Percentiles rank a stretch among this genome's conserved stretches.
Evolutionary conservation across 2,329 filamentous ascomycete species (phyloP).

Genomic region (Pseudopyrenochaeta lycopersici): DNA sequence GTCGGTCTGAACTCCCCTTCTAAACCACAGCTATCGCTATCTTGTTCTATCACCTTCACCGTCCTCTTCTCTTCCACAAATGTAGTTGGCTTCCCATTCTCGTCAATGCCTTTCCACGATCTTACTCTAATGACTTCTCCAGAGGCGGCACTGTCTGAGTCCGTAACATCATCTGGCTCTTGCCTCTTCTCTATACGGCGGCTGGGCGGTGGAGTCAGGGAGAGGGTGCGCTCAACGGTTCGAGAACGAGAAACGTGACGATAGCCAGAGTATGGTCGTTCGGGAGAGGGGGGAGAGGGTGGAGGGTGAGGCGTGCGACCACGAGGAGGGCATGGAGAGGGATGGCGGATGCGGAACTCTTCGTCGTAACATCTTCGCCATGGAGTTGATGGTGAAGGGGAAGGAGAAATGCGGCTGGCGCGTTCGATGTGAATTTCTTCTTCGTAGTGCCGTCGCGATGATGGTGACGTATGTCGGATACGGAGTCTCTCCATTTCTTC

Average conservation of each 20-base stretch:
- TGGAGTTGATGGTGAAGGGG: slow-evolving; percentile 9
- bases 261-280: slow-evolving; percentile 14
- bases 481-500: slow-evolving; percentile 28
- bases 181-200: slow-evolving; percentile 12
- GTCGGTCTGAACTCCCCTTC: slow-evolving; percentile 1
- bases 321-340: slow-evolving; percentile 17
- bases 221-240: slow-evolving; percentile 8
- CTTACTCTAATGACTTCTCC: slow-evolving; percentile 27
- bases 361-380: slow-evolving; percentile 5
- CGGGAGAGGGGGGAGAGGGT: slow-evolving; percentile 11
- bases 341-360: slow-evolving; percentile 20
- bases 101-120: slow-evolving; percentile 40
- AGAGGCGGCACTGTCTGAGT: slow-evolving; percentile 31
- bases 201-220: slow-evolving; percentile 12
- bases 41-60: slow-evolving; percentile 18
- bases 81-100: slow-evolving; percentile 35
- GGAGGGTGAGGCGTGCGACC: slow-evolving; percentile 3
- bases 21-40: slow-evolving; percentile 9
- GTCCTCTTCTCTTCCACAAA: slow-evolving; percentile 36
- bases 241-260: slow-evolving; percentile 21
- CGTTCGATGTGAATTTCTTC: slow-evolving; percentile 30
- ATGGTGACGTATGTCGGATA: slow-evolving; percentile 21
- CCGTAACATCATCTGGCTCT: slow-evolving; percentile 34
- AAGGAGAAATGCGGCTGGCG: slow-evolving; percentile 24
- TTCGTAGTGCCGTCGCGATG: slow-evolving; percentile 16